phyloP scores from a whole-genome alignment of 2,329 filamentous ascomycete species.

The Xenosphaeropsis pyriputrescens region DNA sequence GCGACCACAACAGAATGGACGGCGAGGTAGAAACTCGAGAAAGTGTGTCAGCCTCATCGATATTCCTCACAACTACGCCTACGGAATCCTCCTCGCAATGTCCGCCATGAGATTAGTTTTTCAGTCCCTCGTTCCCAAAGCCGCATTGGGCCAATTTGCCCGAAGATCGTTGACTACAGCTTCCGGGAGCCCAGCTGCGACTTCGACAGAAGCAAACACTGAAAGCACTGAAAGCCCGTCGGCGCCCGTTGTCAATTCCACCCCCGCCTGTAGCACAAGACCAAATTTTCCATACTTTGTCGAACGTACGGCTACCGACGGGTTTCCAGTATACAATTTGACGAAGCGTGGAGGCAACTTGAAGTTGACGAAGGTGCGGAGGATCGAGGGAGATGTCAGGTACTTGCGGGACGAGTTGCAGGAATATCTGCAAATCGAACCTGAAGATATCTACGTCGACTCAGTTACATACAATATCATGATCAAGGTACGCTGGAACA shows the following conservation, averaged over 20 bases:
- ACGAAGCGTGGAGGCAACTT: slow-evolving; percentile 63
- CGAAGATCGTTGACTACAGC: too few species aligned
- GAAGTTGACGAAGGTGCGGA: slow-evolving; percentile 61
- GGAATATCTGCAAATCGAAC: slow-evolving; percentile 37
- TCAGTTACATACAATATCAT: slow-evolving; percentile 56
- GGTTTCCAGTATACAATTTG: slow-evolving; percentile 65
- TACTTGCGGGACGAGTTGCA: slow-evolving; percentile 50
- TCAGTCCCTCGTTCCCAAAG: too few species aligned
- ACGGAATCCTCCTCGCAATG: not conserved
- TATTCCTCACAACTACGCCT: not conserved
- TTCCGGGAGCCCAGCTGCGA: too few species aligned
- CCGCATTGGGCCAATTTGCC: too few species aligned
- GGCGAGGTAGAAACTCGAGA: too few species aligned
- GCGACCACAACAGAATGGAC: slow-evolving; percentile 1
- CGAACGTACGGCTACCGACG: slow-evolving; percentile 51
- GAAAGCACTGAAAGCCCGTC: not conserved
- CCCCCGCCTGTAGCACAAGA: too few species aligned
- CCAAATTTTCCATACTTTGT: slow-evolving; percentile 31
- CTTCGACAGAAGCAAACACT: too few species aligned
- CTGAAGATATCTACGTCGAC: slow-evolving; percentile 30
- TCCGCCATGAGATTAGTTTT: too few species aligned
- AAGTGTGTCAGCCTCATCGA: too few species aligned
- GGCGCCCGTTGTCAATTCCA: not conserved
- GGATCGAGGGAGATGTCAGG: slow-evolving; percentile 58
- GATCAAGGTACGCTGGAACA: slow-evolving; percentile 41